Evolutionary conservation across 306 rosid genomes (phyloP), one percentile per base, ranked within the genome.

Genomic region (Quercus mongolica): DNA sequence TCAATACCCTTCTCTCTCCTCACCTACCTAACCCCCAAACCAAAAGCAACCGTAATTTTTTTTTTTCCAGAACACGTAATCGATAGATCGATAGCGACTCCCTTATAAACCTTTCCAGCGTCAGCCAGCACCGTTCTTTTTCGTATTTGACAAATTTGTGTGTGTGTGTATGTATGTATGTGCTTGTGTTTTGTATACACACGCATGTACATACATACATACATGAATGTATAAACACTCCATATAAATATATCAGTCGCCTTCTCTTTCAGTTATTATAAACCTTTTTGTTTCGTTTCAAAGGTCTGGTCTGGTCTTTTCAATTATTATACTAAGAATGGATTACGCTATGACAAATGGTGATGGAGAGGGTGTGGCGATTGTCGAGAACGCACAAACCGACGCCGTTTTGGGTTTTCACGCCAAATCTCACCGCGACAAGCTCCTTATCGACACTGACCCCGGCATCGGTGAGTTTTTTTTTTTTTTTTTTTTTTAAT

Each of bases 371-470:
- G 67, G 38, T 69, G 65, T 77, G 21, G 84, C 0, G 46, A 8
- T 41, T 8, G 46, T 41, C 3, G 46, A 41, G 11, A 8, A 41
- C 46, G 11, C 46, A 41, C 10, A 56, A 56, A 26, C 13, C 73
- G 71, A 76, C 38, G 78, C 76, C n/a, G 68, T 69, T 59, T 30
- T 26, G 57, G 81, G 9, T 25, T 68, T 81, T 58, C 19, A 21
- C 59, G 26, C 56, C 31, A 71, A 74, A 2, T 38, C 46, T 38
- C 46, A 41, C 64, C 87, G 81, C 23, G 85, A 89, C 56, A 95
- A 92, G 89, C 89, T 95, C 87, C 88, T 95, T 61, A 92, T 95
- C 67, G 99, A 95, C 71, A 95, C 99, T 41, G 99, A 95, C 84
- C 99, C 99, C 26, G 99, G 99, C 78, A 95, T 95, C 76, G 99